Conservation (phyloP, 1,284 basidiomycete species). For the Leccinum subfulvum region DNA sequence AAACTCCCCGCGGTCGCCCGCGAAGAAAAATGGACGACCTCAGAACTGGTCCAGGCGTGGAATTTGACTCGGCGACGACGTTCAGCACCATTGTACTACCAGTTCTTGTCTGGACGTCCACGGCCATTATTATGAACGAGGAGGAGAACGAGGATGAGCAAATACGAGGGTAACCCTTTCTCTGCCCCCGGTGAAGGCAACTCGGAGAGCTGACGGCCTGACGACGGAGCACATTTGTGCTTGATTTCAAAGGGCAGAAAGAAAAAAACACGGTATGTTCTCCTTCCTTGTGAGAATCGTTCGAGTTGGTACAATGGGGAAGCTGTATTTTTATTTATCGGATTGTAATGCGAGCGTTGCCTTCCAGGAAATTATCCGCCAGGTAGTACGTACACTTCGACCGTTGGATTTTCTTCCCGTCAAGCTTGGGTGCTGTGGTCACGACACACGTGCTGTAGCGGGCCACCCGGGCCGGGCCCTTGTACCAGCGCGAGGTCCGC, state of each 20-base stretch:
- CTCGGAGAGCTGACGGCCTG: not conserved
- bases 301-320: not conserved
- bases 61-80: conserved; percentile 16
- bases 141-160: not conserved
- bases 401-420: too few species aligned
- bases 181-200: not conserved
- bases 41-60: conserved; percentile 20
- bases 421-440: too few species aligned
- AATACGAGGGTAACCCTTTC: not conserved
- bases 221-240: not conserved
- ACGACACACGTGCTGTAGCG: too few species aligned
- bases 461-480: too few species aligned
- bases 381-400: not conserved
- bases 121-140: not conserved
- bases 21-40: conserved; percentile 37
- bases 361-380: not conserved
- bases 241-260: not conserved
- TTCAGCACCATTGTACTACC: conserved; percentile 8
- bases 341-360: not conserved
- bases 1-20: conserved; percentile 31
- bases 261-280: not conserved
- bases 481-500: not conserved
- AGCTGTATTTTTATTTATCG: not conserved
- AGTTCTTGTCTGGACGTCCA: not conserved
- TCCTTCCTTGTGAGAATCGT: not conserved